Percentiles rank a stretch among this genome's conserved stretches.
Conservation (phyloP, 1,284 basidiomycete species). For the Rhizopogon hawkerae region DNA sequence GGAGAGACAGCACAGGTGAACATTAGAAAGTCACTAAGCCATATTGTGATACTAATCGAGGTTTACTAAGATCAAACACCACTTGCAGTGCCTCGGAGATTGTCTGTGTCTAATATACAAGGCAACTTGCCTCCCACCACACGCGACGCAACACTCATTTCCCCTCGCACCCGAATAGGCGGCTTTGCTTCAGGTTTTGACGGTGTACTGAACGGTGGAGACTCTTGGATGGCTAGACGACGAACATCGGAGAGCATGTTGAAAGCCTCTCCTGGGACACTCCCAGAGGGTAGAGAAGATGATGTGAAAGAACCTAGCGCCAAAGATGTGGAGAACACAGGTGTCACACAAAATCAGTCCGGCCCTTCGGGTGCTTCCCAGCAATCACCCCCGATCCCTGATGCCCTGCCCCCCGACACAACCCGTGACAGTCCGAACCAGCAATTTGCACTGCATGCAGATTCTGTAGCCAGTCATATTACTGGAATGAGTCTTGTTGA, state of each 20-base stretch:
- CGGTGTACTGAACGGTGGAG: slow-evolving; percentile 57
- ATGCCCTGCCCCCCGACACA: slow-evolving; percentile 9
- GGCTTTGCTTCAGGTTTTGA: slow-evolving; percentile 51
- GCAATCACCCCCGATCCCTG: slow-evolving; percentile 10
- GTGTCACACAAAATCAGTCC: slow-evolving; percentile 5
- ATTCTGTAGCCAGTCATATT: slow-evolving; percentile 11
- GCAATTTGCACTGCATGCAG: slow-evolving; percentile 8
- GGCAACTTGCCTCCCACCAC: slow-evolving; percentile 41
- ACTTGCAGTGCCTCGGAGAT: slow-evolving; percentile 48
- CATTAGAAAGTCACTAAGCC: background rate
- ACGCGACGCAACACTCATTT: slow-evolving; percentile 50
- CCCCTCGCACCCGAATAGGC: slow-evolving; percentile 58
- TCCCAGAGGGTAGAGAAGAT: slow-evolving; percentile 34
- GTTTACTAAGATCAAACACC: slow-evolving; percentile 38
- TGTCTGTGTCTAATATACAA: slow-evolving; percentile 59
- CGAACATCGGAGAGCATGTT: slow-evolving; percentile 45
- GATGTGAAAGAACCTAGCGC: slow-evolving; percentile 39
- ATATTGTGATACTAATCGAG: slow-evolving; percentile 10
- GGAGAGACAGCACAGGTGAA: slow-evolving; percentile 61
- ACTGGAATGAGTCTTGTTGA: slow-evolving; percentile 14
- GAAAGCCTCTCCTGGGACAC: slow-evolving; percentile 29
- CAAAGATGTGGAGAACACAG: slow-evolving; percentile 49
- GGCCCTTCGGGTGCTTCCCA: slow-evolving; percentile 8
- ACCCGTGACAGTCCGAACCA: slow-evolving; percentile 4
- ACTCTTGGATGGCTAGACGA: slow-evolving; percentile 57